These are phyloP conservation scores for Geopyxis carbonaria DNA, from an alignment of 495 filamentous ascomycete species.

Conservation along the genomic window DNA sequence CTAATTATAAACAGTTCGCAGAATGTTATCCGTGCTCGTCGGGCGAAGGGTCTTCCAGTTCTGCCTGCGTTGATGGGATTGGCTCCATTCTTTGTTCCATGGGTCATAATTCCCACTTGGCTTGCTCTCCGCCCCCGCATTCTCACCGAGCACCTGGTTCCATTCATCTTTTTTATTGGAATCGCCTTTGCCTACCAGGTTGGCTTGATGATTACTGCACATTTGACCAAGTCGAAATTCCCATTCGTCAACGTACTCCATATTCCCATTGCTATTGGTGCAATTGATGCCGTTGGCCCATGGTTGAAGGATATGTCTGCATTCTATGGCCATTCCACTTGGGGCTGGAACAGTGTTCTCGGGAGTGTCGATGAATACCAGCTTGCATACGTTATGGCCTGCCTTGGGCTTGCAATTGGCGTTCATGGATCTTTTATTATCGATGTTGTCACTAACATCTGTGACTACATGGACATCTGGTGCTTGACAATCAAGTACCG, in stretches of 20 bases:
- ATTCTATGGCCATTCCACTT: slow-evolving; percentile 40
- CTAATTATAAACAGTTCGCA: slow-evolving; percentile 49
- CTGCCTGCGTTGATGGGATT: slow-evolving; percentile 63
- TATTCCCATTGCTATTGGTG: slow-evolving; percentile 47
- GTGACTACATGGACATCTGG: slow-evolving; percentile 95
- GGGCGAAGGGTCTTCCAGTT: slow-evolving; percentile 49
- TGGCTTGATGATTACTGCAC: slow-evolving; percentile 84
- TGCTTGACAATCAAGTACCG: slow-evolving; percentile 86
- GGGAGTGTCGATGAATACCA: slow-evolving; percentile 60
- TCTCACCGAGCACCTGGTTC: slow-evolving; percentile 61
- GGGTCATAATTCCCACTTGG: slow-evolving; percentile 59
- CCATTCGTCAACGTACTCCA: slow-evolving; percentile 74
- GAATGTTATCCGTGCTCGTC: slow-evolving; percentile 69
- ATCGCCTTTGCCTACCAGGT: slow-evolving; percentile 86
- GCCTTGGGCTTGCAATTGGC: slow-evolving; percentile 61
- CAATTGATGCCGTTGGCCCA: slow-evolving; percentile 63
- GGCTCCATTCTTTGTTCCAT: slow-evolving; percentile 55
- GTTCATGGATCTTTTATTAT: slow-evolving; percentile 92
- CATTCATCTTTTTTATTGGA: slow-evolving; percentile 73
- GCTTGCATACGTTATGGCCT: slow-evolving; percentile 69
- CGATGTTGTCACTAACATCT: slow-evolving; percentile 91
- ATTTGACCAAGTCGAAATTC: slow-evolving; percentile 68
- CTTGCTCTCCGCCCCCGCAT: slow-evolving; percentile 70
- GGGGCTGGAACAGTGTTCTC: slow-evolving; percentile 67
- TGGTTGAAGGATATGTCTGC: slow-evolving; percentile 29